A percentile compares a stretch with the other conserved stretches of the same genome.
These are phyloP conservation scores for Suillus paluster DNA, from an alignment of 768 basidiomycete genomes.

Conservation along the genomic window DNA sequence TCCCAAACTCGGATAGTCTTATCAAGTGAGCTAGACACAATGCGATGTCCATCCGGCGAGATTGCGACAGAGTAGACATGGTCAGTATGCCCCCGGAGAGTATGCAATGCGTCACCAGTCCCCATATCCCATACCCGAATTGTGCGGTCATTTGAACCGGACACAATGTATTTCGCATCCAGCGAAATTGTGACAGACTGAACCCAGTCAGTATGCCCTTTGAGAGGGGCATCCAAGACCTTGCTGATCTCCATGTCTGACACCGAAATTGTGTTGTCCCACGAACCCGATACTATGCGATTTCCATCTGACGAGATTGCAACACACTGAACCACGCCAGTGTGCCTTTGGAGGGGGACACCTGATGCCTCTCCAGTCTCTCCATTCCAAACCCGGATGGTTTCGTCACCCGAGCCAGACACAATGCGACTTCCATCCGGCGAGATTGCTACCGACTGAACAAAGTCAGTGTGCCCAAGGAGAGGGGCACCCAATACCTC, in stretches of 20 bases:
- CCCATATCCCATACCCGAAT: constrained; percentile 4
- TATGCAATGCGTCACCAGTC: constrained; percentile 21
- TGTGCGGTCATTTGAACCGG: constrained; percentile 11
- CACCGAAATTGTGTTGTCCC: too few relatives aligned
- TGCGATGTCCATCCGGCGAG: not conserved
- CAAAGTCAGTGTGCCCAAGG: not conserved
- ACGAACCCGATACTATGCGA: not conserved
- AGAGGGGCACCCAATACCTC: constrained; percentile 21
- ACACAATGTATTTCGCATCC: constrained; percentile 32
- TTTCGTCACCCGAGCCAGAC: not conserved
- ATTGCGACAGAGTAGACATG: not conserved
- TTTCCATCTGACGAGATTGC: constrained; percentile 7
- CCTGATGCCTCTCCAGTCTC: not conserved
- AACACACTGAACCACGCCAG: not conserved
- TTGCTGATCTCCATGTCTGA: not conserved
- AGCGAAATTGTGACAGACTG: constrained; percentile 27
- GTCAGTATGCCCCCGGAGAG: constrained; percentile 8
- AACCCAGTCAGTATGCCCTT: too few relatives aligned
- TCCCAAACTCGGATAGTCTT: constrained; percentile 15
- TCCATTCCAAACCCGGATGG: constrained; percentile 16
- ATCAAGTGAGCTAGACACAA: not conserved
- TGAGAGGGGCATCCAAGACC: not conserved
- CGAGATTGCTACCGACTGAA: constrained; percentile 1
- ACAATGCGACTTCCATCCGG: not conserved
- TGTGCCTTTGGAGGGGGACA: not conserved